Percentiles rank a stretch among this genome's conserved stretches.
Evolutionary conservation across 2,329 filamentous ascomycete genomes (phyloP).

Genomic region (Beauveria asiatica): DNA sequence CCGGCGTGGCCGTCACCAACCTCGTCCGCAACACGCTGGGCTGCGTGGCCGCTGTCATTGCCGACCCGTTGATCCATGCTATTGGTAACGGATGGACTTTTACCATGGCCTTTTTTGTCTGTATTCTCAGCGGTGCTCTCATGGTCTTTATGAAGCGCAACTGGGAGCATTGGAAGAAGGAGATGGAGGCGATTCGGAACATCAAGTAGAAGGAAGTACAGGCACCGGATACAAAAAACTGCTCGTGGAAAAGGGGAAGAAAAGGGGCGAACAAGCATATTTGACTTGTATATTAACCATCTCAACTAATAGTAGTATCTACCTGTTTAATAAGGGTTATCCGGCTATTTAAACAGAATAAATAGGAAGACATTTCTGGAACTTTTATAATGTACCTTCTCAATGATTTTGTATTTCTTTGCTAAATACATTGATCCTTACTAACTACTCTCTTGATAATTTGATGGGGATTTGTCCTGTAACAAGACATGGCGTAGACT

Average conservation of each 20-base stretch:
- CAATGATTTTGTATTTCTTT: too few species aligned
- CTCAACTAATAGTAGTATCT: too few species aligned
- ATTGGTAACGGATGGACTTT: neutral
- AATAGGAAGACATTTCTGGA: too few species aligned
- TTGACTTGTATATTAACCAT: neutral
- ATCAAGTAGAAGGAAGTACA: neutral
- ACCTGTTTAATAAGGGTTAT: too few species aligned
- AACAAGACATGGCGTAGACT: too few species aligned
- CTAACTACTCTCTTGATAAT: too few species aligned
- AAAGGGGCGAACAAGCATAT: neutral
- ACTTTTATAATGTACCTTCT: too few species aligned
- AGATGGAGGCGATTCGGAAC: neutral
- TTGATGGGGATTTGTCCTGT: too few species aligned
- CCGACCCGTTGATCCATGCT: neutral
- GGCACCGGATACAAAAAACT: too few species aligned
- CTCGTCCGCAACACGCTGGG: neutral
- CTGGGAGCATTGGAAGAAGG: neutral
- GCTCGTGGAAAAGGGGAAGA: neutral
- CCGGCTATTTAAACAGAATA: too few species aligned
- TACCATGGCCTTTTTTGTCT: neutral
- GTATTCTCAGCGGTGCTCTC: neutral
- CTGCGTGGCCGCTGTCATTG: neutral
- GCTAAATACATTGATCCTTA: too few species aligned
- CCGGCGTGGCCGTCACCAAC: neutral
- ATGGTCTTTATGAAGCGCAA: neutral